These are phyloP conservation scores for Chrysanthemum lavandulifolium DNA, from an alignment of 129 eudicot species.

Conservation along the genomic window DNA sequence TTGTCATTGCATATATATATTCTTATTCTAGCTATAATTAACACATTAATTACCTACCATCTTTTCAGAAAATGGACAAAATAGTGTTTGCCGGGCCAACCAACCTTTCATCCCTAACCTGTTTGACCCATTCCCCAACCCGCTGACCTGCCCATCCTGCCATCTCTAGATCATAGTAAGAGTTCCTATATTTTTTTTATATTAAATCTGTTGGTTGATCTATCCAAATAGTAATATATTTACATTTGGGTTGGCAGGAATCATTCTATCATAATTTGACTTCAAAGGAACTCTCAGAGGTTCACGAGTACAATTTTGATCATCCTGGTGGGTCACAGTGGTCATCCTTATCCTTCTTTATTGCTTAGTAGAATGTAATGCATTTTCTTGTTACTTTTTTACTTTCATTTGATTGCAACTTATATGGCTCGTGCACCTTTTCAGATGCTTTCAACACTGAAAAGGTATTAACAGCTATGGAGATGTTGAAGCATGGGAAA, in stretches of 20 bases:
- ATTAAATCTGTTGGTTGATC: no score
- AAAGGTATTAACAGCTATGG: slow-evolving; percentile 62
- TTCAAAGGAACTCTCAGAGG: slow-evolving; percentile 75
- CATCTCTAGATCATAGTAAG: no score
- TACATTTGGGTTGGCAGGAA: slow-evolving; percentile 62
- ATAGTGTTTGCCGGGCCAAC: no score
- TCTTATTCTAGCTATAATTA: no score
- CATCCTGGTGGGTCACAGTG: slow-evolving; percentile 73
- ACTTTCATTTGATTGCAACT: not conserved
- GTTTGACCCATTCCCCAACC: no score
- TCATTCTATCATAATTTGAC: slow-evolving; percentile 88
- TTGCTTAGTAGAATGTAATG: not conserved
- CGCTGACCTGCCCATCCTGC: no score
- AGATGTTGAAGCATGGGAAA: slow-evolving; percentile 78
- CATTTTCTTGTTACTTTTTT: slow-evolving; percentile 6
- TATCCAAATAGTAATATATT: not conserved
- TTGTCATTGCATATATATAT: no score
- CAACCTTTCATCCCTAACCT: no score
- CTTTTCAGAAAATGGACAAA: no score
- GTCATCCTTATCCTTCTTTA: slow-evolving; percentile 6
- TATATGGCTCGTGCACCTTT: not conserved
- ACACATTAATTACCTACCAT: no score
- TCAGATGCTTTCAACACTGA: slow-evolving; percentile 96
- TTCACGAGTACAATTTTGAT: slow-evolving; percentile 89
- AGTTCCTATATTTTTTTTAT: no score